Percentiles rank a stretch among this genome's conserved stretches.
These are phyloP conservation scores for Penstemon eatonii DNA, from an alignment of 257 asterid genomes.

Conservation along the genomic window DNA sequence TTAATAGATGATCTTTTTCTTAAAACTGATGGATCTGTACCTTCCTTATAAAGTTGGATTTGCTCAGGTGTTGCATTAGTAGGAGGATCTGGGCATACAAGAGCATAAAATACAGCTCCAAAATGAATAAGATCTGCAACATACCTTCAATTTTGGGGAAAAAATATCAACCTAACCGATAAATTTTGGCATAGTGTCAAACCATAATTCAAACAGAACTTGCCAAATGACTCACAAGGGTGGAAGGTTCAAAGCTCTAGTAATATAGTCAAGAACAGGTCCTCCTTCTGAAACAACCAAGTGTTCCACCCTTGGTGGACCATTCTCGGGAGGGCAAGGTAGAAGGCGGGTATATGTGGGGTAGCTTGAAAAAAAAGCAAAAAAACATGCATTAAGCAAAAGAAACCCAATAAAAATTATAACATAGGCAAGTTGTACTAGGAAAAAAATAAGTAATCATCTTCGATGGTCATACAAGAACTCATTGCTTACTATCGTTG, in stretches of 20 bases:
- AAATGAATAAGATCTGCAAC: conserved; percentile 92
- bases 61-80: conserved; percentile 76
- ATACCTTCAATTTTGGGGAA: conserved; percentile 51
- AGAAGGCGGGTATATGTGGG: conserved; percentile 73
- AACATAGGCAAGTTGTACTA: neutral
- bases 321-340: conserved; percentile 79
- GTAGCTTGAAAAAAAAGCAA: conserved; percentile 44
- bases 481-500: too few species aligned
- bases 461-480: neutral
- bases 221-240: conserved; percentile 60
- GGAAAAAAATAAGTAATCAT: neutral
- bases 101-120: conserved; percentile 90
- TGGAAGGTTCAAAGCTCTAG: conserved; percentile 69
- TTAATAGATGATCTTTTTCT: conserved; percentile 67
- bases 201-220: conserved; percentile 14
- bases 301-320: conserved; percentile 90
- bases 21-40: conserved; percentile 69
- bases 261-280: conserved; percentile 68
- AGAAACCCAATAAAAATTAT: conserved; percentile 11
- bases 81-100: conserved; percentile 95
- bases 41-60: conserved; percentile 57
- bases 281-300: conserved; percentile 76
- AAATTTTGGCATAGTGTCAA: conserved; percentile 22
- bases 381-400: neutral
- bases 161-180: conserved; percentile 25